Percentiles rank a stretch among this genome's conserved stretches.
These are phyloP conservation scores for Morella rubra DNA, from an alignment of 306 rosid genomes.

Conservation along the genomic window DNA sequence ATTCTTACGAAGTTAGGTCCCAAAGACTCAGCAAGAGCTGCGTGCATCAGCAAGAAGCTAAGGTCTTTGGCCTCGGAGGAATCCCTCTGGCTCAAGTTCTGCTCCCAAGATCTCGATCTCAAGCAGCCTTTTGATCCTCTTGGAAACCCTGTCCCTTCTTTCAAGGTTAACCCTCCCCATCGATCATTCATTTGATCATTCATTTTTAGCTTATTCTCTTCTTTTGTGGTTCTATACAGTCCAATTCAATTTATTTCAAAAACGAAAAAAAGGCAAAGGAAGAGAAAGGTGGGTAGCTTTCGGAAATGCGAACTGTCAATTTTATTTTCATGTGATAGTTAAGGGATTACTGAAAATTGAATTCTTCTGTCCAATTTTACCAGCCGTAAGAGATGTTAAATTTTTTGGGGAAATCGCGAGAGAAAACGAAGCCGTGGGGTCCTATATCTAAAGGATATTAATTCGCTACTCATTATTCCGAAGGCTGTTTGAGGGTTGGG, in stretches of 20 bases:
- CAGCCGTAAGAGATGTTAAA: not conserved
- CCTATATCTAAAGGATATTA: no score
- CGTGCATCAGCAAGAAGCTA: constrained; percentile 58
- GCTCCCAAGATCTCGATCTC: constrained; percentile 55
- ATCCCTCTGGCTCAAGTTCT: constrained; percentile 59
- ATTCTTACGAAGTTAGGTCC: constrained; percentile 53
- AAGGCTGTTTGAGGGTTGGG: not conserved
- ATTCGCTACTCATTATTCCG: no score
- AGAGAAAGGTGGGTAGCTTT: no score
- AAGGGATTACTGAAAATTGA: not conserved
- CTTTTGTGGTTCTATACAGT: no score
- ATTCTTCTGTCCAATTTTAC: not conserved
- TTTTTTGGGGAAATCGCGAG: not conserved
- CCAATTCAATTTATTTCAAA: no score
- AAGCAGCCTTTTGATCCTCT: constrained; percentile 51
- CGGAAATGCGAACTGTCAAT: not conserved
- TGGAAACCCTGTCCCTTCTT: constrained; percentile 61
- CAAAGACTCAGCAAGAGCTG: constrained; percentile 51
- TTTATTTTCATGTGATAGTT: not conserved
- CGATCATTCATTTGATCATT: not conserved
- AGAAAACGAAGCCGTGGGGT: no score
- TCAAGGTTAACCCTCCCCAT: constrained; percentile 47
- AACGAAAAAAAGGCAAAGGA: no score
- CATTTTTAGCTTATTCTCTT: not conserved
- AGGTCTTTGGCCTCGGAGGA: constrained; percentile 63